Conservation (phyloP, 352 stramenopile species). For the Globisporangium paddicum region DNA sequence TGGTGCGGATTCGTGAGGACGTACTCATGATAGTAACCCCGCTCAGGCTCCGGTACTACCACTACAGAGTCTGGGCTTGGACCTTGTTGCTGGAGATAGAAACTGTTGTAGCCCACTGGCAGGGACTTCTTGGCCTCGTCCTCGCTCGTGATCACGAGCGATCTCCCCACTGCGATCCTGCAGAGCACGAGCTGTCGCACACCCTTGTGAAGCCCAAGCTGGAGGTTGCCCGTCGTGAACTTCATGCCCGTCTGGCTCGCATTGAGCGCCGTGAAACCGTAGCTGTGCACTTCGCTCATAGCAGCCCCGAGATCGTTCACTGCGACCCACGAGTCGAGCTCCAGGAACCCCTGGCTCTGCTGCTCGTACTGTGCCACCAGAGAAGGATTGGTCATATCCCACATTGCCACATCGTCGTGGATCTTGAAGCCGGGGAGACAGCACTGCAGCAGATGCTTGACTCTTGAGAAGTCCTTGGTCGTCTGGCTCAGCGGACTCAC, state of each 20-base stretch:
- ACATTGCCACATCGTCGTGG: constrained; percentile 58
- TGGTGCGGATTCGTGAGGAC: constrained; percentile 57
- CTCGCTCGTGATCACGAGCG: constrained; percentile 43
- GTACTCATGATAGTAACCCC: constrained; percentile 69
- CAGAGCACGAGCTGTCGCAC: constrained; percentile 66
- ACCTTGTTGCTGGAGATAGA: constrained; percentile 31
- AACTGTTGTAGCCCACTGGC: constrained; percentile 70
- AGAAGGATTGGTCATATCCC: constrained; percentile 65
- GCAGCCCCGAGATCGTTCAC: constrained; percentile 59
- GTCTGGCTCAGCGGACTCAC: constrained; percentile 36
- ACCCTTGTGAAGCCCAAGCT: constrained; percentile 22
- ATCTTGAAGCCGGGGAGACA: constrained; percentile 47
- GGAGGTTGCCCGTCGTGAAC: constrained; percentile 59
- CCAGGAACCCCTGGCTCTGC: constrained; percentile 37
- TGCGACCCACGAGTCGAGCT: constrained; percentile 73
- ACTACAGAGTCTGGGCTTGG: constrained; percentile 3
- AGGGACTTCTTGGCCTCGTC: constrained; percentile 33
- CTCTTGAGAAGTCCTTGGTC: constrained; percentile 51
- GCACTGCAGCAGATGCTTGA: constrained; percentile 65
- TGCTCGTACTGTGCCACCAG: constrained; percentile 57
- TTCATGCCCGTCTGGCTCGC: constrained; percentile 47
- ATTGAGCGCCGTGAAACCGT: constrained; percentile 46
- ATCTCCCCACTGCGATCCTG: constrained; percentile 65
- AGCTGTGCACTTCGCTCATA: constrained; percentile 49
- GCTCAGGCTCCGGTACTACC: constrained; percentile 18